Evolutionary conservation across 2,329 filamentous ascomycete species (phyloP), one percentile per base, ranked within the genome.

Genomic region (Phoma herbarum): DNA sequence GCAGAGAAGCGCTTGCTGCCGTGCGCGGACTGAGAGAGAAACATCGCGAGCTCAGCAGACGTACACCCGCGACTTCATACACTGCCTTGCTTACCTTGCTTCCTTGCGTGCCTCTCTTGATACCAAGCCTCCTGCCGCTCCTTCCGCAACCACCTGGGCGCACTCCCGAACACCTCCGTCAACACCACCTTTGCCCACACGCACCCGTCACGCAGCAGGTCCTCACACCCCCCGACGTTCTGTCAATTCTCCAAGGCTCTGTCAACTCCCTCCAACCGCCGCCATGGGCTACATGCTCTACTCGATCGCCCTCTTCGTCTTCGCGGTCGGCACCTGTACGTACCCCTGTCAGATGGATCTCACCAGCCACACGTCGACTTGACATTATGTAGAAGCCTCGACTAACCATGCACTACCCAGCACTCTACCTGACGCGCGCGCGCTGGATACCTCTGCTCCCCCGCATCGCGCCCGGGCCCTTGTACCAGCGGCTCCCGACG

Each of bases 231-330:
- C 7, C 11, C n/a, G 7, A 42, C 29, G 8, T 3, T 31, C 29
- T 31, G 8, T 8, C 31, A n/a, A 35, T 16, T 4, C 22, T 7
- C 41, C 5, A n/a, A n/a, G n/a, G n/a, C 22, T 18, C 31, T 4
- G 18, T 3, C 2, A n/a, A 11, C 28, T 45, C 14, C 4, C 12
- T 29, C 31, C 10, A 33, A 58, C 57, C 44, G 57, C 70, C 75
- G 79, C 68, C 67, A 96, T 96, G 92, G 84, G 81, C 63, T 95
- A 93, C 81, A 76, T 96, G 64, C 86, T 96, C 80, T 96, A 93
- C 81, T 88, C 86, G 68, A 77, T 93, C 64, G 87, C 86, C 72
- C 85, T 97, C 75, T 77, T 89, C 68, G 84, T 90, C 74, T 83
- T 97, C 71, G 73, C 93, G 68, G 72, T 85, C 65, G 89, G 88